Evolutionary conservation across 148 eudicot genomes (phyloP), one percentile per base, ranked within the genome.

Genomic region (Spergularia marina): DNA sequence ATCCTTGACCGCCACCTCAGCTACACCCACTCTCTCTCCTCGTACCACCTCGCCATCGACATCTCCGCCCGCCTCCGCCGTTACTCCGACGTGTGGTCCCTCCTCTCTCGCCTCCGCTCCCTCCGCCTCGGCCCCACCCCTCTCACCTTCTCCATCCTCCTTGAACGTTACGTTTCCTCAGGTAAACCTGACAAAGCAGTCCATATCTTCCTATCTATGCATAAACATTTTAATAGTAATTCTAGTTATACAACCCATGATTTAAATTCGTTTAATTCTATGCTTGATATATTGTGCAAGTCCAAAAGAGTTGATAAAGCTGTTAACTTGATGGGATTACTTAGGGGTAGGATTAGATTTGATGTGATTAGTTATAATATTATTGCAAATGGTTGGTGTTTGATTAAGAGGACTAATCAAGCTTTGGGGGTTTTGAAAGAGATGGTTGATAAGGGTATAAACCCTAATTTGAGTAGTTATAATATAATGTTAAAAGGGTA

Each of bases 341-440:
- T 85, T 56, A 83, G 83, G 79, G 86, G 82, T 17, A 86, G 83
- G 53, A 86, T 89, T 84, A 79, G 84, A 66, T 87, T 81, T 75
- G 98, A 95, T 85, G 88, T 87, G 16, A 79, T 95, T 80, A 92
- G 86, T 74, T 92, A 95, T 78, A 95, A 90, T 73, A 83, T 87
- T 8, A 80, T 95, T 75, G 98, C 91, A 2, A 94, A 92, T 82
- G 98, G 97, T 65, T 94, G 87, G 87, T 94, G 98, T 81, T 81
- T 90, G 73, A 61, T 91, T 82, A 90, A 86, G 86, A 78, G 88
- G 68, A 88, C 83, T 13, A 84, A 86, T 0, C 87, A 78, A 77
- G 96, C 94, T 5, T 80, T 90, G 89, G 92, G 88, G 70, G 84
- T 95, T 41, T 82, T 95, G 88, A 90, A 81, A 86, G 96, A 88